Evolutionary conservation across 768 basidiomycete species (phyloP).

Genomic region (Phlegmacium glaucopus): DNA sequence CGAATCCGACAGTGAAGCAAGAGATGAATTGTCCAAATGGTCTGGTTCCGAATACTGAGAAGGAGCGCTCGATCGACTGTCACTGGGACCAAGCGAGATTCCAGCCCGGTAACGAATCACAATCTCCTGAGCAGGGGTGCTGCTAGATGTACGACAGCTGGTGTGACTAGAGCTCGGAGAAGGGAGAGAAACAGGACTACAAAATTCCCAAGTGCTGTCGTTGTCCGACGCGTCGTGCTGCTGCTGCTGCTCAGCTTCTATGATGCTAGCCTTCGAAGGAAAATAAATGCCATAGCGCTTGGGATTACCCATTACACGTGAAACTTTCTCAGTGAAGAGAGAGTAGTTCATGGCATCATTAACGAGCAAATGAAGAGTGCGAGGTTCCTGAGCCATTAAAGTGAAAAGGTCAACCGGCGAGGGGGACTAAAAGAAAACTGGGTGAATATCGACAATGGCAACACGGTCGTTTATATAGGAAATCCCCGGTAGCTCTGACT

Average conservation of each 20-base stretch:
- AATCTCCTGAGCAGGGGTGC: slow-evolving; percentile 39
- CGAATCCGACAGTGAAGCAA: not conserved
- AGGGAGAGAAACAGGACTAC: slow-evolving; percentile 22
- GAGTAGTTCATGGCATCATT: slow-evolving; percentile 8
- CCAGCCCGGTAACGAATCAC: slow-evolving; percentile 35
- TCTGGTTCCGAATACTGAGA: slow-evolving; percentile 7
- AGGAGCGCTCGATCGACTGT: slow-evolving; percentile 12
- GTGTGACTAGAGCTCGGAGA: slow-evolving; percentile 21
- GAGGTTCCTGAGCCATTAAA: not conserved
- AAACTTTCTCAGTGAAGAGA: not conserved
- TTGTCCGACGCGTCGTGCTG: slow-evolving; percentile 21
- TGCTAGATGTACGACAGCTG: slow-evolving; percentile 20
- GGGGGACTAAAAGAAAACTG: not conserved
- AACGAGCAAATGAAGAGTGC: slow-evolving; percentile 13
- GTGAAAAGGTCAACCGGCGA: not conserved
- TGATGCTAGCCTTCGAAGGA: slow-evolving; percentile 21
- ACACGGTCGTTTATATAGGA: not conserved
- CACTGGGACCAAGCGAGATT: slow-evolving; percentile 19
- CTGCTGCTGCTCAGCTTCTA: slow-evolving; percentile 9
- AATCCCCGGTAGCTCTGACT: not conserved
- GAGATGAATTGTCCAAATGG: slow-evolving; percentile 12
- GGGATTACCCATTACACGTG: slow-evolving; percentile 4
- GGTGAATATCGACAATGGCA: not conserved
- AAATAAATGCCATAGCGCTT: slow-evolving; percentile 37
- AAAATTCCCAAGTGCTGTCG: slow-evolving; percentile 35